A percentile compares a stretch with the other conserved stretches of the same genome.
Conservation (phyloP, 2,329 filamentous ascomycete species). For the Diaporthe sp. region DNA sequence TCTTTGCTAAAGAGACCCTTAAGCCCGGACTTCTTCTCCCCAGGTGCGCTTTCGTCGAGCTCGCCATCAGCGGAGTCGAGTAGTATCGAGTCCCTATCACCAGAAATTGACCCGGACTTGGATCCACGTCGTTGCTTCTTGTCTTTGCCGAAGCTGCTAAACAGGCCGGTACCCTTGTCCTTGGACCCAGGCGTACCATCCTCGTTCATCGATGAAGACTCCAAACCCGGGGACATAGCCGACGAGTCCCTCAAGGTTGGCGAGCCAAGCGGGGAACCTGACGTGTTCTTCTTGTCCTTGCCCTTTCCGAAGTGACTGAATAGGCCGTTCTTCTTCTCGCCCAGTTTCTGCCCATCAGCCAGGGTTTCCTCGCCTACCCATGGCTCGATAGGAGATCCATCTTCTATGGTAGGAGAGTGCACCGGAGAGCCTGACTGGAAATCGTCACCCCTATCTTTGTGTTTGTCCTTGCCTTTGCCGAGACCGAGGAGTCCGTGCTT, state of each 20-base stretch:
- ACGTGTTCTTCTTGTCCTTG: constrained; percentile 7
- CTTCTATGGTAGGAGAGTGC: not conserved
- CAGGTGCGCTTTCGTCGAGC: not conserved
- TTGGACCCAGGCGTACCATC: not conserved
- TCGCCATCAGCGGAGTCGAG: not conserved
- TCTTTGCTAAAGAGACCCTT: constrained; percentile 4
- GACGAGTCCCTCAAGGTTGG: not conserved
- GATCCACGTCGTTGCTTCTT: not conserved
- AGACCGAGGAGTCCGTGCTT: not conserved
- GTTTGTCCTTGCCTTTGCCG: not conserved
- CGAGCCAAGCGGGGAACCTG: not conserved
- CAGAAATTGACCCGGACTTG: no score
- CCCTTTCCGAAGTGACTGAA: not conserved
- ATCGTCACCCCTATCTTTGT: not conserved
- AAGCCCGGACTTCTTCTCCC: not conserved
- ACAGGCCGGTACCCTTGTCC: not conserved
- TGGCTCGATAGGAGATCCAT: not conserved
- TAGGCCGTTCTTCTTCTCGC: not conserved
- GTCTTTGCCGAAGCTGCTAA: not conserved
- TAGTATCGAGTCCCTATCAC: not conserved
- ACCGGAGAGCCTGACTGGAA: not conserved
- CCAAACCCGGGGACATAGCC: not conserved
- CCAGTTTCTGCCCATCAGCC: not conserved
- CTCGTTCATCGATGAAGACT: not conserved
- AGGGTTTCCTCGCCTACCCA: not conserved